Base-by-base conservation (phyloP, 352 stramenopile genomes). In the Phytophthora fragariaefolia region DNA sequence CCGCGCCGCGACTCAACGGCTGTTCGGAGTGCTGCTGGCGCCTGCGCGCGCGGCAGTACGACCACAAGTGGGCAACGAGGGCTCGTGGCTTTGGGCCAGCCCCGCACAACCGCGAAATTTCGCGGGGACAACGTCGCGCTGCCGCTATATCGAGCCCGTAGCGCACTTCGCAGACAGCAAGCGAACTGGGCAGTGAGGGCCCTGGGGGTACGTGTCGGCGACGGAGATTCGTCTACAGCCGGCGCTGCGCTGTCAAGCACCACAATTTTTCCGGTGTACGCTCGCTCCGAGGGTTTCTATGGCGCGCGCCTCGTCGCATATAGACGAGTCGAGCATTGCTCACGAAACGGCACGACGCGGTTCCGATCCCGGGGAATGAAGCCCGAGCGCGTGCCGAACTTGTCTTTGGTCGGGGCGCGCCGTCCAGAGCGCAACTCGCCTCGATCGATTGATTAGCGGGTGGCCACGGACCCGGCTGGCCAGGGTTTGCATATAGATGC, bases 321-420 rank as follows among this genome's bases (percentile, higher is more conserved):
- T 68, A 62, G 51, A 63, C 52, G 60, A 69, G 60, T 55, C 61
- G 46, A 56, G 52, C 36, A 53, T 50, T 61, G 50, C 46, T 52
- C 45, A 38, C 38, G 58, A 58, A 58, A 45, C 58, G 46, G 26
- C 57, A 55, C 6, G 34, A 27, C 15, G 9, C 24, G 34, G 18
- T 59, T 65, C 46, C 58, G 45, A 65, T 58, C 34, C 4, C 51
- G 34, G 36, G 34, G 53, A 49, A 8, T 58, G 49, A 59, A 59
- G 58, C 34, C 36, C 17, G 34, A 32, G 48, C 49, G 38, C 27
- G 58, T 57, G 18, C 34, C 42, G 40, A 63, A 42, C 53, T 63
- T 64, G 47, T 69, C 52, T 69, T 64, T 59, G 38, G 49, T 15
- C 28, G 36, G 12, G 36, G 32, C 22, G 55, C n/a, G 30, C 48